Evolutionary conservation across 805 yeast species (phyloP).

Genomic region (Wickerhamiella dianesei): DNA sequence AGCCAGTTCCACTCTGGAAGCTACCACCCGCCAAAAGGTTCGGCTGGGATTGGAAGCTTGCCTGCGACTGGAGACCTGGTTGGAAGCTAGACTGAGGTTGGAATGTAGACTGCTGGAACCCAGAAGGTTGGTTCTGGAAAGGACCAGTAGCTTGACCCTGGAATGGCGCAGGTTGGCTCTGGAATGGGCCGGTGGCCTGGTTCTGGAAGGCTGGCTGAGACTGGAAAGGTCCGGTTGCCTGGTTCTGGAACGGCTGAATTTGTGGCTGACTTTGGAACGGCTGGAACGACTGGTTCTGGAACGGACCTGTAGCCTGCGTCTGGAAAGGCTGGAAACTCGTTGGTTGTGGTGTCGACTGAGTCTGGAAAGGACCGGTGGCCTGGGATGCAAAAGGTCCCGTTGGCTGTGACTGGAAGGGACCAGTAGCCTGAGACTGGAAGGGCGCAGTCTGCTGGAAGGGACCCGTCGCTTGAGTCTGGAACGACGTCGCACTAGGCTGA

Average conservation of each 20-base stretch:
- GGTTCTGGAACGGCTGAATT: slow-evolving; percentile 2
- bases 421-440: slow-evolving; percentile 22
- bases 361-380: slow-evolving; percentile 12
- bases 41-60: no score
- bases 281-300: slow-evolving; percentile 10
- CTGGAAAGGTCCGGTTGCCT: slow-evolving; percentile 14
- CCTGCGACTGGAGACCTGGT: no score
- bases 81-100: no score
- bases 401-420: slow-evolving; percentile 25
- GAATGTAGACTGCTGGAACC: no score
- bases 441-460: slow-evolving; percentile 11
- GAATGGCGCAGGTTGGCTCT: slow-evolving; percentile 10
- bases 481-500: background rate
- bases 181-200: slow-evolving; percentile 8
- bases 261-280: slow-evolving; percentile 2
- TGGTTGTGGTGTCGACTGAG: slow-evolving; percentile 3
- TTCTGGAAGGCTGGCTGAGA: slow-evolving; percentile 11
- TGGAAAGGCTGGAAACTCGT: slow-evolving; percentile 16
- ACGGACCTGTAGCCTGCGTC: slow-evolving; percentile 22
- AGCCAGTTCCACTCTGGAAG: no score
- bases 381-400: slow-evolving; percentile 12
- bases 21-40: no score
- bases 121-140: slow-evolving; percentile 10
- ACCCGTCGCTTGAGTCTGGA: slow-evolving; percentile 5
- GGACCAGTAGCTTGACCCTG: slow-evolving; percentile 10